phyloP scores from a whole-genome alignment of 345 rosid genomes.

The Triadica sebifera region DNA sequence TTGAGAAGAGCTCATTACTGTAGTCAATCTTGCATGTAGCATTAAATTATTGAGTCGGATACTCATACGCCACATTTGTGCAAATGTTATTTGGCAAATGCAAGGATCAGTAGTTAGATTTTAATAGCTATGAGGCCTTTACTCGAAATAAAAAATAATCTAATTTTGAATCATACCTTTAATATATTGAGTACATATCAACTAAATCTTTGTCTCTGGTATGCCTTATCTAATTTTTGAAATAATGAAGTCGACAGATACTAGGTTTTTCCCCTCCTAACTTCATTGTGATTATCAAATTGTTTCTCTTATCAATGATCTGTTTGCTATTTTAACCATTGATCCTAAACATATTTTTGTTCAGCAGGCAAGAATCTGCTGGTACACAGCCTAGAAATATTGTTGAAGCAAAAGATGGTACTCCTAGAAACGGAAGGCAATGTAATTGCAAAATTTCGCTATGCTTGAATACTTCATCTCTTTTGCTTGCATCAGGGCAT shows the following conservation, averaged over 20 bases:
- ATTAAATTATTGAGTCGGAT: not conserved
- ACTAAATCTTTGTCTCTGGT: not conserved
- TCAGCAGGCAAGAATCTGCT: conserved; percentile 53
- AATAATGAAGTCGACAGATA: not conserved
- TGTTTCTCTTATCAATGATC: not conserved
- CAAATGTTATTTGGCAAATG: not conserved
- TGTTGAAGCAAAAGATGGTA: conserved; percentile 49
- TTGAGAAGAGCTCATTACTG: not conserved
- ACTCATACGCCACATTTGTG: not conserved
- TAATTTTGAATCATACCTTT: not conserved
- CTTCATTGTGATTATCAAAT: not conserved
- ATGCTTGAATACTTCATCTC: conserved; percentile 50
- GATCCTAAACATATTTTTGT: conserved; percentile 2
- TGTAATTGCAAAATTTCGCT: conserved; percentile 74
- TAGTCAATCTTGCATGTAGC: not conserved
- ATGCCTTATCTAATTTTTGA: not conserved
- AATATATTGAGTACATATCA: not conserved
- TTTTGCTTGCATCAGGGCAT: not conserved
- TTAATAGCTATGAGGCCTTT: not conserved
- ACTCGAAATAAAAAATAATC: not conserved
- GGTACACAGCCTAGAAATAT: conserved; percentile 25
- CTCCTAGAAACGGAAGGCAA: conserved; percentile 62
- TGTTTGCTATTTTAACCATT: not conserved
- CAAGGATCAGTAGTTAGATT: not conserved
- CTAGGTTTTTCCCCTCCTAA: not conserved